Evolutionary conservation across 1,284 basidiomycete genomes (phyloP).

Genomic region (Austropuccinia psidii): DNA sequence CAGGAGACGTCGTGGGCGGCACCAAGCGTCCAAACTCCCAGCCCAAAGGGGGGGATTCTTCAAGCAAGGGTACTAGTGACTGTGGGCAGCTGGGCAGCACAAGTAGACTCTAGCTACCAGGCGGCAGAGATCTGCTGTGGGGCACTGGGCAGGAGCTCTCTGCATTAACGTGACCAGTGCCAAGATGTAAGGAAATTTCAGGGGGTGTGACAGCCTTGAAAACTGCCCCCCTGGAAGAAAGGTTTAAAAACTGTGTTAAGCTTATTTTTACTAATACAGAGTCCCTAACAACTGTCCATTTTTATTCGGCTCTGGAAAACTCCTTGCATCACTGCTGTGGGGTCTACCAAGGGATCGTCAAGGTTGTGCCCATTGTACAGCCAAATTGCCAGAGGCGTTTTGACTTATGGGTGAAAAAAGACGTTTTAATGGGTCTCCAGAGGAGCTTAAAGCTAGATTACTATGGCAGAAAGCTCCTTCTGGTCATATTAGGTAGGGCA

Average conservation of each 20-base stretch:
- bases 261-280: neutral
- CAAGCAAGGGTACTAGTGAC: too few species aligned
- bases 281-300: neutral
- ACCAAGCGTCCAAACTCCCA: too few species aligned
- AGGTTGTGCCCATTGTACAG: neutral
- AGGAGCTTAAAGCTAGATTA: neutral
- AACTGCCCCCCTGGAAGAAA: neutral
- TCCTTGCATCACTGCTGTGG: neutral
- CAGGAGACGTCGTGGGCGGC: too few species aligned
- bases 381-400: neutral
- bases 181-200: too few species aligned
- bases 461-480: neutral
- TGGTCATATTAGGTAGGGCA: too few species aligned
- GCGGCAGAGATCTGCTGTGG: too few species aligned
- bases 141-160: too few species aligned
- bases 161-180: too few species aligned
- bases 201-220: too few species aligned
- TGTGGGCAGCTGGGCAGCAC: too few species aligned
- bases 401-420: constrained; percentile 9
- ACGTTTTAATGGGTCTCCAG: neutral
- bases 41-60: too few species aligned
- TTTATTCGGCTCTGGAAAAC: neutral
- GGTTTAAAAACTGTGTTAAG: neutral
- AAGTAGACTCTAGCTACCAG: too few species aligned
- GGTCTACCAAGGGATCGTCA: neutral